Percentiles rank a stretch among this genome's conserved stretches.
Evolutionary conservation across 2,329 filamentous ascomycete genomes (phyloP).

Genomic region (Colletotrichum sojae): DNA sequence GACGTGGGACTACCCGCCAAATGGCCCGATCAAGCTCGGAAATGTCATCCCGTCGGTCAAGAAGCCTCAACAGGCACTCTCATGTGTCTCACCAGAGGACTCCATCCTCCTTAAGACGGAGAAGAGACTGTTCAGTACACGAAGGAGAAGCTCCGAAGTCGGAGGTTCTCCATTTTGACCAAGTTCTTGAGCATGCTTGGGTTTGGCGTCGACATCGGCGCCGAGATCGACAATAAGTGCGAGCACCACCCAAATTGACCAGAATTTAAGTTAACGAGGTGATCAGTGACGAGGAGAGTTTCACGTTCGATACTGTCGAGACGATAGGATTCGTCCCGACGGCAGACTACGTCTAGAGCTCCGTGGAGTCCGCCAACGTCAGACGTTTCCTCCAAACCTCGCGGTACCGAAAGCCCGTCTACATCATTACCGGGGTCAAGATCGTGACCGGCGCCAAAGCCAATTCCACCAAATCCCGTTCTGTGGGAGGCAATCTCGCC

Average conservation of each 20-base stretch:
- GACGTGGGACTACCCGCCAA: conserved; percentile 40
- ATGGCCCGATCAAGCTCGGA: conserved; percentile 41
- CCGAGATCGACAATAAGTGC: not conserved
- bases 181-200: conserved; percentile 21
- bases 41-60: conserved; percentile 40
- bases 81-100: conserved; percentile 2
- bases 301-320: not conserved
- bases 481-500: not conserved
- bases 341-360: not conserved
- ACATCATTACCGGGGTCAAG: conserved; percentile 36
- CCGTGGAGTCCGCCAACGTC: not conserved
- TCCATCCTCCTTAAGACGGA: not conserved
- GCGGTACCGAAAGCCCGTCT: conserved; percentile 36
- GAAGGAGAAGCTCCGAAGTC: conserved; percentile 20
- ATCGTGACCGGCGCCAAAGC: conserved; percentile 23
- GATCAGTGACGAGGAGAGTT: not conserved
- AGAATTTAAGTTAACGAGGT: not conserved
- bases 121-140: not conserved
- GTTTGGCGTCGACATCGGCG: too few species aligned
- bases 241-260: too few species aligned
- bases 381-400: conserved; percentile 9
- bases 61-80: conserved; percentile 34
- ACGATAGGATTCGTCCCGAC: not conserved
- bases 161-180: conserved; percentile 26
- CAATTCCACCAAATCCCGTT: not conserved